A percentile compares a stretch with the other conserved stretches of the same genome.
Evolutionary conservation across 116 monocot species (phyloP).

Genomic region (Thalassia testudinum): DNA sequence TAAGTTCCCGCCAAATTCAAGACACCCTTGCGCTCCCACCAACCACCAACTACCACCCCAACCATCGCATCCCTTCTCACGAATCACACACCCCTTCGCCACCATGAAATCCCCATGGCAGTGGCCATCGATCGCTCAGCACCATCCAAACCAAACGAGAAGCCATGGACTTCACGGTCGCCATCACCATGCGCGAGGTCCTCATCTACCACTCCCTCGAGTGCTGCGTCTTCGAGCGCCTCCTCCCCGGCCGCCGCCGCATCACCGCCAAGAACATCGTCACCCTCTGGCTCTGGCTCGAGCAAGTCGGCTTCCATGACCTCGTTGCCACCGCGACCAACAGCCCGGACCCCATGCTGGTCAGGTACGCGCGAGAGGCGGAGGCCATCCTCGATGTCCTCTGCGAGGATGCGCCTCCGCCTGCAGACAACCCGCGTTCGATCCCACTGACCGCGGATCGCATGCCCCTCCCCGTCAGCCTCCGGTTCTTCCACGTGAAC

Average conservation of each 20-base stretch:
- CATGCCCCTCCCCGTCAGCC: neutral
- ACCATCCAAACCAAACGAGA: too few relatives aligned
- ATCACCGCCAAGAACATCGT: constrained; percentile 2
- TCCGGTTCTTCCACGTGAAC: constrained; percentile 12
- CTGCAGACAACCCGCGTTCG: neutral
- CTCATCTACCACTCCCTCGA: constrained; percentile 6
- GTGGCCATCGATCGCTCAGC: too few relatives aligned
- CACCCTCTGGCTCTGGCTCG: constrained; percentile 18
- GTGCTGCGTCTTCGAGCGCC: constrained; percentile 3
- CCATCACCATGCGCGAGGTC: constrained; percentile 1
- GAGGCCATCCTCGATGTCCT: constrained; percentile 16
- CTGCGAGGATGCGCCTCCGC: constrained; percentile 6
- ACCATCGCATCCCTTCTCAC: too few relatives aligned
- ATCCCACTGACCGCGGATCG: neutral
- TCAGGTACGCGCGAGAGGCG: constrained; percentile 7
- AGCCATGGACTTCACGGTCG: neutral
- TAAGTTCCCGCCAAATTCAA: too few relatives aligned
- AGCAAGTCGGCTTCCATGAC: constrained; percentile 3
- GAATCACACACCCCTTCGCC: too few relatives aligned
- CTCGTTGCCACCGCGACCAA: neutral
- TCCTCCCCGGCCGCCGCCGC: neutral
- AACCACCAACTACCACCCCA: too few relatives aligned
- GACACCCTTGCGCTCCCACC: too few relatives aligned
- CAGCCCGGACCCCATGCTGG: neutral
- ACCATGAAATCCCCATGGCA: too few relatives aligned